phyloP scores from a whole-genome alignment of 2,329 filamentous ascomycete genomes.

The Byssoonygena ceratinophila region DNA sequence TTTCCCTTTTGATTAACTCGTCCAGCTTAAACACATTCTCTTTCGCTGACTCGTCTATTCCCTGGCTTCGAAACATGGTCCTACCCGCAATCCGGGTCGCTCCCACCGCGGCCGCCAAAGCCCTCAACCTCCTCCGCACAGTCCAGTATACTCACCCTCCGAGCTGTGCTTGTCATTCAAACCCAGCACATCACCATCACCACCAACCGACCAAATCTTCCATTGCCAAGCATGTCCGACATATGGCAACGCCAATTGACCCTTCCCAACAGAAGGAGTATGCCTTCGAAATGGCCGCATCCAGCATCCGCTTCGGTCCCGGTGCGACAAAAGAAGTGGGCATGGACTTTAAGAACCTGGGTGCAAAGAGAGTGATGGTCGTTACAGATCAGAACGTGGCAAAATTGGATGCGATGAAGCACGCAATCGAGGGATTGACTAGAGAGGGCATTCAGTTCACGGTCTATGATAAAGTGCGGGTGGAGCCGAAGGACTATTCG shows the following conservation, averaged over 20 bases:
- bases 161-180: constrained; percentile 83
- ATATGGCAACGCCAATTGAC: constrained; percentile 67
- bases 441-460: constrained; percentile 69
- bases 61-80: constrained; percentile 30
- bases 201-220: constrained; percentile 35
- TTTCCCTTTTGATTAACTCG: background rate
- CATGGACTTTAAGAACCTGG: constrained; percentile 93
- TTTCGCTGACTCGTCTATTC: background rate
- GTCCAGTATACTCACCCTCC: constrained; percentile 84
- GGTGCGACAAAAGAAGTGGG: constrained; percentile 92
- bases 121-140: constrained; percentile 61
- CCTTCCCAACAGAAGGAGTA: constrained; percentile 75
- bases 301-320: constrained; percentile 84
- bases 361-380: constrained; percentile 74
- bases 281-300: constrained; percentile 97
- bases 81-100: constrained; percentile 36
- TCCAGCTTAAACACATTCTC: background rate
- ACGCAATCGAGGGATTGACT: constrained; percentile 69
- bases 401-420: constrained; percentile 77
- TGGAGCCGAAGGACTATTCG: constrained; percentile 94
- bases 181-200: constrained; percentile 71
- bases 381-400: constrained; percentile 79
- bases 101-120: constrained; percentile 38
- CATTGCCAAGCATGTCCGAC: constrained; percentile 43
- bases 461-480: constrained; percentile 67